Base-by-base conservation (phyloP, 331 rosid genomes). In the Acacia pycnantha region DNA sequence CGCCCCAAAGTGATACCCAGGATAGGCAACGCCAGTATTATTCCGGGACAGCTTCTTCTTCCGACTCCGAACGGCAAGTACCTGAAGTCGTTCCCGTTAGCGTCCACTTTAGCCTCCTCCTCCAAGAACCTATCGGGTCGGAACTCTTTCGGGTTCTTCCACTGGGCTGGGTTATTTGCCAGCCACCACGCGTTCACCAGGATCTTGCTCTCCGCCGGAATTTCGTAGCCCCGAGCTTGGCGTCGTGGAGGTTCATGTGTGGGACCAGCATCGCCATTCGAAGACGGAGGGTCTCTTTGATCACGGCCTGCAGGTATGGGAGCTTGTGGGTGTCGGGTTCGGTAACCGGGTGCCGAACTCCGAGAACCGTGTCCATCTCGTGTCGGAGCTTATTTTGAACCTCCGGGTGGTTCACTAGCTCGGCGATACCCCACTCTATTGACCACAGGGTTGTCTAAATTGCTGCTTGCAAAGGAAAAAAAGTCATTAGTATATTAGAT, bases 151-250 rank as follows among this genome's bases (percentile, higher is more conserved):
- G 98, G 97, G n/a, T 86, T 87, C 82, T 91, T 90, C 98, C 98
- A 94, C 53, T 78, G 50, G 22, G 90, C 92, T 0, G 98, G 98
- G 93, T 94, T 87, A 89, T 94, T 92, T 3, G 97, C 98, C 0
- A 94, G 91, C 98, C 97, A 92, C 98, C 98, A 94, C 0, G 97
- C 98, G 12, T 94, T 94, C 11, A 94, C 98, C 79, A 92, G 2
- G 73, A 94, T 88, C 79, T 94, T 94, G 91, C 98, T 94, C 88
- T 92, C 97, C 0, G 97, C 98, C 0, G 98, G 97, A 51, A 94
- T 92, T 82, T 94, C 98, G 33, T 14, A 91, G 14, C 94, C 91
- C 82, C 90, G 0, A 94, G 97, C 89, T 90, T 94, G 0, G 94
- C 97, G 0, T 94, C 97, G 12, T 90, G 84, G 61, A 94, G 97